These are phyloP conservation scores for Suillus plorans DNA, from an alignment of 768 basidiomycete genomes.

Conservation along the genomic window DNA sequence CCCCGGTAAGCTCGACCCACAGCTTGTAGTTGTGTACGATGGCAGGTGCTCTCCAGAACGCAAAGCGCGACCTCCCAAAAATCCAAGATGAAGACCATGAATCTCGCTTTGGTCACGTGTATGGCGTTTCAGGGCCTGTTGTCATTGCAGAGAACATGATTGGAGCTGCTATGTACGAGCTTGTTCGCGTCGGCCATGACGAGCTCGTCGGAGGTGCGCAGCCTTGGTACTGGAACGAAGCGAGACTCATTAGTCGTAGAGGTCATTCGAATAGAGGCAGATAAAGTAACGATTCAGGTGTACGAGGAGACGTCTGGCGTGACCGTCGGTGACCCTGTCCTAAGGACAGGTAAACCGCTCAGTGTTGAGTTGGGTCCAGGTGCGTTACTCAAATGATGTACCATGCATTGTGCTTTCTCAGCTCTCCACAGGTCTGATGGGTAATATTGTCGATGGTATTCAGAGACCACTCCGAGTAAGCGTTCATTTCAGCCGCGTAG, in stretches of 20 bases:
- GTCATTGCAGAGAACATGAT: conserved; percentile 95
- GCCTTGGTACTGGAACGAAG: background rate
- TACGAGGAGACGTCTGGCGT: conserved; percentile 99
- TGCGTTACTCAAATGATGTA: conserved; percentile 32
- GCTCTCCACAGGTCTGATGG: conserved; percentile 77
- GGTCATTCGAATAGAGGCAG: conserved; percentile 98
- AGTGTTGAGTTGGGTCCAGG: conserved; percentile 98
- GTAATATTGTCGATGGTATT: conserved; percentile 98
- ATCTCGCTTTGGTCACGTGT: conserved; percentile 83
- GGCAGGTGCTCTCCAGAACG: conserved; percentile 93
- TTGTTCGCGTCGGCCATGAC: conserved; percentile 97
- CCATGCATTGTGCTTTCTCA: conserved; percentile 6
- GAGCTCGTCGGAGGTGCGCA: conserved; percentile 91
- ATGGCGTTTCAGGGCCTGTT: conserved; percentile 97
- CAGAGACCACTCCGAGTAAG: conserved; percentile 87
- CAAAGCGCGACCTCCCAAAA: conserved; percentile 83
- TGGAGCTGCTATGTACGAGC: conserved; percentile 96
- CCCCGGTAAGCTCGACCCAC: background rate
- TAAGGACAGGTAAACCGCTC: conserved; percentile 96
- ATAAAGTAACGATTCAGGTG: conserved; percentile 98
- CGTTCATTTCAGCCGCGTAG: conserved; percentile 10
- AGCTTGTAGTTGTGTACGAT: conserved; percentile 41
- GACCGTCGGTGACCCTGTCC: conserved; percentile 96
- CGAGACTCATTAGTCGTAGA: conserved; percentile 49
- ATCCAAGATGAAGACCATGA: conserved; percentile 90